Percentiles rank a stretch among this genome's conserved stretches.
Evolutionary conservation across 257 asterid genomes (phyloP).

Genomic region (Nicotiana tomentosiformis): DNA sequence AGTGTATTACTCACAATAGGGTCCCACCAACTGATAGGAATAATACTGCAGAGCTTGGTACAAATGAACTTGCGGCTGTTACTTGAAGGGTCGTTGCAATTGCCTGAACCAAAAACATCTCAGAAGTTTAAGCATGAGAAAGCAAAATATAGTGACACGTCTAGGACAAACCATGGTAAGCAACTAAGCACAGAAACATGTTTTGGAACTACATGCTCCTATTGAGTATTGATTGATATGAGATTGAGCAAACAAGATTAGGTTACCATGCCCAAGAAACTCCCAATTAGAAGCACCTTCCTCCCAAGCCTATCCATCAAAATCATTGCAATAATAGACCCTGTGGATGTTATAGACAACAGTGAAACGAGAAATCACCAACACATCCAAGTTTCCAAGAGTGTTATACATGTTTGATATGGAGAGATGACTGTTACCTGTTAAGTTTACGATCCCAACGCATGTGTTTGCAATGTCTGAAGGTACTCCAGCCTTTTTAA

Average conservation of each 20-base stretch:
- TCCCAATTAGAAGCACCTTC: conserved; percentile 82
- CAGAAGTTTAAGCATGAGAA: background rate
- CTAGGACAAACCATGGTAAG: background rate
- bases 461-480: conserved; percentile 74
- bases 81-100: conserved; percentile 67
- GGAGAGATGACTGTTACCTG: conserved; percentile 40
- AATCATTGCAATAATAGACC: conserved; percentile 77
- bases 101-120: conserved; percentile 42
- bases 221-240: background rate
- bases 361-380: conserved; percentile 2
- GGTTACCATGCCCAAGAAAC: conserved; percentile 96
- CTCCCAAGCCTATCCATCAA: conserved; percentile 92
- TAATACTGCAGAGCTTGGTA: conserved; percentile 35
- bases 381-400: background rate
- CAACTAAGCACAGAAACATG: background rate
- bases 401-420: background rate
- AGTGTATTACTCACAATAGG: conserved; percentile 63
- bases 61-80: conserved; percentile 44
- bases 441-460: conserved; percentile 67
- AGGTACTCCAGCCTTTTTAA: conserved; percentile 86
- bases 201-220: background rate
- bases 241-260: conserved; percentile 21
- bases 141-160: background rate
- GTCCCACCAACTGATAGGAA: conserved; percentile 77
- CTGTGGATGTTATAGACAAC: conserved; percentile 29